These are phyloP conservation scores for Coemansia sp. DNA, from an alignment of 192 early-diverging fungal genomes.

Conservation along the genomic window DNA sequence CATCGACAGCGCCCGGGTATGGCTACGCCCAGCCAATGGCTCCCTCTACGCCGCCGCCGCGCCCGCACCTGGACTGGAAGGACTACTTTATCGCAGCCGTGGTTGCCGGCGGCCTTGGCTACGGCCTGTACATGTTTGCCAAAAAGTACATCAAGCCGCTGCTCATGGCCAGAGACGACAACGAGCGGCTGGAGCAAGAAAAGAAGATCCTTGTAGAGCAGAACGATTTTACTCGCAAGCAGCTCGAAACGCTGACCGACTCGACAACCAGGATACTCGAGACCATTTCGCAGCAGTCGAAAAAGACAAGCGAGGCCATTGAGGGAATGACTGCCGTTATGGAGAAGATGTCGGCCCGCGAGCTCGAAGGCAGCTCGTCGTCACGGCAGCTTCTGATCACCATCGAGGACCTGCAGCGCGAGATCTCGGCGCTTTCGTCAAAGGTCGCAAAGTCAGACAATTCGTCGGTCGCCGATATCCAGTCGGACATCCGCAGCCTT, in stretches of 20 bases:
- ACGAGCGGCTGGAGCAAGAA: conserved; percentile 59
- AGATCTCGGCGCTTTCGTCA: conserved; percentile 23
- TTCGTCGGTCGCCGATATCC: conserved; percentile 64
- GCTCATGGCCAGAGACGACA: conserved; percentile 42
- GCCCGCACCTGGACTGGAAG: conserved; percentile 81
- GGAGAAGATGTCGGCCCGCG: conserved; percentile 41
- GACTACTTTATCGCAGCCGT: conserved; percentile 89
- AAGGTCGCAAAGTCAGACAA: conserved; percentile 17
- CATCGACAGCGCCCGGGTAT: conserved; percentile 16
- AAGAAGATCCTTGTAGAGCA: conserved; percentile 63
- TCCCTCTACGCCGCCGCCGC: conserved; percentile 55
- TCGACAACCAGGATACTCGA: conserved; percentile 63
- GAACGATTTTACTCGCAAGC: conserved; percentile 65
- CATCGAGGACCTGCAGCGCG: conserved; percentile 47
- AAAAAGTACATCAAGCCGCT: conserved; percentile 52
- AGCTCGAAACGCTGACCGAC: conserved; percentile 67
- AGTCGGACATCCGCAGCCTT: conserved; percentile 91
- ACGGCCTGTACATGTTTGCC: conserved; percentile 71
- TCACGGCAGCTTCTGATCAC: conserved; percentile 32
- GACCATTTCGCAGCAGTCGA: conserved; percentile 64
- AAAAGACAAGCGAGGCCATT: conserved; percentile 66
- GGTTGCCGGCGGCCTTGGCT: conserved; percentile 82
- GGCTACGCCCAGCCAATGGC: conserved; percentile 43
- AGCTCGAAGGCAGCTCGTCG: conserved; percentile 19
- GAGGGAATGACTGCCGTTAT: conserved; percentile 55